A percentile compares a stretch with the other conserved stretches of the same genome.
These are phyloP conservation scores for Protomyces arabidopsidicola DNA, from an alignment of 1,139 yeast species.

Conservation along the genomic window DNA sequence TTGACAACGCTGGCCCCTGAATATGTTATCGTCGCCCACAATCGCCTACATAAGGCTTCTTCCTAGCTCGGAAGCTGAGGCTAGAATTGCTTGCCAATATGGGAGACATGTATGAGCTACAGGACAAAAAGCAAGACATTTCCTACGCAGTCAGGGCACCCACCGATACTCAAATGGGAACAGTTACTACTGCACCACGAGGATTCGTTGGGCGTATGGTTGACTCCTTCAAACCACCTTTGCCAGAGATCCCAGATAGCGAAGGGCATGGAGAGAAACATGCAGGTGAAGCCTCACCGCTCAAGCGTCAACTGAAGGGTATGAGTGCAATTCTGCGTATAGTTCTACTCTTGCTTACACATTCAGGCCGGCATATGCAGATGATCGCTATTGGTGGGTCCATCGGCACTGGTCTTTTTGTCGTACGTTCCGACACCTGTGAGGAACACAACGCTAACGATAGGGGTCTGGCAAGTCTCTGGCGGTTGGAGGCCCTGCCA, in stretches of 20 bases:
- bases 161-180: too few species aligned
- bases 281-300: not conserved
- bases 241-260: not conserved
- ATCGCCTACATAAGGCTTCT: too few species aligned
- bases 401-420: constrained; percentile 59
- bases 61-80: too few species aligned
- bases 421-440: constrained; percentile 57
- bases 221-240: not conserved
- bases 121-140: too few species aligned
- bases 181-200: not conserved
- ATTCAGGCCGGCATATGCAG: not conserved
- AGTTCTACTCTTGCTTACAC: not conserved
- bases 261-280: not conserved
- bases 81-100: too few species aligned
- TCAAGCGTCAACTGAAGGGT: not conserved
- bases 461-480: constrained; percentile 62
- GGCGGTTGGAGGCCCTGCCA: constrained; percentile 61
- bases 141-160: too few species aligned
- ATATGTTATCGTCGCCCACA: too few species aligned
- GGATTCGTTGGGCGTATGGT: not conserved
- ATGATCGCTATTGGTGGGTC: constrained; percentile 60
- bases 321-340: not conserved
- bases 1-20: too few species aligned
- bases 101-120: too few species aligned
- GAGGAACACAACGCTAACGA: constrained; percentile 41